Percentiles rank a stretch among this genome's conserved stretches.
These are phyloP conservation scores for Schoenoplectus tabernaemontani DNA, from an alignment of 202 grass and related monocot genomes.

Conservation along the genomic window DNA sequence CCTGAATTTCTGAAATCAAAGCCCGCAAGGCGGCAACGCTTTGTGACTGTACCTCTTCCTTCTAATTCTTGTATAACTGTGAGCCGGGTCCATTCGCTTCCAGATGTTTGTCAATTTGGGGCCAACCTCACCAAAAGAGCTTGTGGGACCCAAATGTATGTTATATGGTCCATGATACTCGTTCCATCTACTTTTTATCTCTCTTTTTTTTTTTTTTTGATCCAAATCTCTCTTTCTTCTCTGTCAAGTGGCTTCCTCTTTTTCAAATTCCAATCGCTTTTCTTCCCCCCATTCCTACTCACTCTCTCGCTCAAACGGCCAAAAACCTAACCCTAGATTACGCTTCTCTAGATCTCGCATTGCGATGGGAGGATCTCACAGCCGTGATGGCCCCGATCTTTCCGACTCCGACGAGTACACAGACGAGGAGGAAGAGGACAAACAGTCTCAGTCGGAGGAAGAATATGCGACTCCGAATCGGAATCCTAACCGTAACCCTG, in stretches of 20 bases:
- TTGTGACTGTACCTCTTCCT: no score
- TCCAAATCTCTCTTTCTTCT: no score
- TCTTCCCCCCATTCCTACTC: not conserved
- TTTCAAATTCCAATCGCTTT: constrained; percentile 55
- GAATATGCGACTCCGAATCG: constrained; percentile 34
- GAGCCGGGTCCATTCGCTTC: no score
- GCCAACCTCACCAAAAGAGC: no score
- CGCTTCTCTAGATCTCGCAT: not conserved
- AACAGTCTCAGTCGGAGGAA: constrained; percentile 2
- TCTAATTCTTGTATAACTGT: no score
- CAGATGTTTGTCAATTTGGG: no score
- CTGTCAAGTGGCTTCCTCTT: not conserved
- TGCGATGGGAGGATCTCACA: constrained; percentile 68
- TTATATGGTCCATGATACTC: not conserved
- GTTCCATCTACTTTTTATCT: not conserved
- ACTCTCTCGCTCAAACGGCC: not conserved
- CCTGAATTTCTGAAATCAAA: no score
- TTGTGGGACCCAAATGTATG: not conserved
- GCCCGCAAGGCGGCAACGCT: no score
- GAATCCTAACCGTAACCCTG: not conserved
- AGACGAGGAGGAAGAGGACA: constrained; percentile 32
- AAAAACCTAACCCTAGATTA: constrained; percentile 36
- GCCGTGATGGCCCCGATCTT: constrained; percentile 64
- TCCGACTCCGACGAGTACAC: constrained; percentile 57
- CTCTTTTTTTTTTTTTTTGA: no score